Evolutionary conservation across 768 basidiomycete species (phyloP).

Genomic region (Dendrothele bispora): DNA sequence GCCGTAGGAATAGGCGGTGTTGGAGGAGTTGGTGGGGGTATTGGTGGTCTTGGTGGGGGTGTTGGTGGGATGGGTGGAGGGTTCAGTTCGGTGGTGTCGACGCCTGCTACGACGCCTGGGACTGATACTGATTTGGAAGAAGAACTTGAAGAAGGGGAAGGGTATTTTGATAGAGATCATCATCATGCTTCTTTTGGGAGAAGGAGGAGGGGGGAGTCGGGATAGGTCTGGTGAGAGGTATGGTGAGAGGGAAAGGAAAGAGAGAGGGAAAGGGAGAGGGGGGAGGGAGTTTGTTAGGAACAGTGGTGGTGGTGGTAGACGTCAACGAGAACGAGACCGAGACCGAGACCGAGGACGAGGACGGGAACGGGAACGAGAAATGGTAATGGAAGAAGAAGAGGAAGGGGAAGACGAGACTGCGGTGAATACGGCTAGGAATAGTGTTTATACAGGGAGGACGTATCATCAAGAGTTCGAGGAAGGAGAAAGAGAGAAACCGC

Average conservation of each 20-base stretch:
- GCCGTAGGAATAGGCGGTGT: too few relatives aligned
- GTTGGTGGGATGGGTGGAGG: too few relatives aligned
- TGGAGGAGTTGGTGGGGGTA: too few relatives aligned
- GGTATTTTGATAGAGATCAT: not conserved
- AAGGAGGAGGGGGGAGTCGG: not conserved
- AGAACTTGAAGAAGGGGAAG: not conserved
- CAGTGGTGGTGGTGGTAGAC: not conserved
- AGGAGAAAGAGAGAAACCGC: conserved; percentile 1
- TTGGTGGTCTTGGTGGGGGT: too few relatives aligned
- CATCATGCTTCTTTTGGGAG: too few relatives aligned
- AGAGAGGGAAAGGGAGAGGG: not conserved
- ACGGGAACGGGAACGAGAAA: not conserved
- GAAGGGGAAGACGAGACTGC: not conserved
- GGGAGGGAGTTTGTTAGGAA: not conserved
- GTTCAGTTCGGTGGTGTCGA: too few relatives aligned
- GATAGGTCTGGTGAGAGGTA: not conserved
- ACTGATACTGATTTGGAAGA: too few relatives aligned
- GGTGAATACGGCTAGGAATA: not conserved
- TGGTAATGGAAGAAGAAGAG: not conserved
- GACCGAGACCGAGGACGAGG: not conserved
- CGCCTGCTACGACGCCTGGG: too few relatives aligned
- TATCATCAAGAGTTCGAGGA: conserved; percentile 1
- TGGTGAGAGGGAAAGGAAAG: not conserved
- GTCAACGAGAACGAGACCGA: not conserved
- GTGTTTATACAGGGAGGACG: not conserved